Conservation (phyloP, 2,329 filamentous ascomycete species). For the Epichloe elymi region DNA sequence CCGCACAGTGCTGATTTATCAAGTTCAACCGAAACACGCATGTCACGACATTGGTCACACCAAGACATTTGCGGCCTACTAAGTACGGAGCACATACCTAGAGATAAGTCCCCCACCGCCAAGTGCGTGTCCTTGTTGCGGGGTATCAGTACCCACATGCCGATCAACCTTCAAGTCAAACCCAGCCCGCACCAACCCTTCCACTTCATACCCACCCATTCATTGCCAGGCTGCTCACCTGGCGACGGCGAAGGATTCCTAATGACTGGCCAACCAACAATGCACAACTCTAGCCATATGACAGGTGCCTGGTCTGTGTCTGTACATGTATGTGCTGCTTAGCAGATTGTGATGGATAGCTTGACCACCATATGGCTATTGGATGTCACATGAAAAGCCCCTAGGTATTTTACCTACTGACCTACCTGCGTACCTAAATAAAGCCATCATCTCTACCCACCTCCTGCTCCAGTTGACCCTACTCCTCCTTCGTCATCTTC, state of each 20-base stretch:
- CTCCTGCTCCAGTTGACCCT: too few species aligned
- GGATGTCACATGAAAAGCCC: background rate
- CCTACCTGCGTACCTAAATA: background rate
- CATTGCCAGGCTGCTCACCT: background rate
- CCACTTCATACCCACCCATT: background rate
- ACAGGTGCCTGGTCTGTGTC: background rate
- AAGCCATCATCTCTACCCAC: background rate
- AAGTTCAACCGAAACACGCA: too few species aligned
- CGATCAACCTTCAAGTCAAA: background rate
- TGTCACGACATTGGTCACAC: too few species aligned
- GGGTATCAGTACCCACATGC: background rate
- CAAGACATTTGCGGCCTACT: background rate
- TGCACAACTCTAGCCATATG: background rate
- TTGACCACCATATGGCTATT: too few species aligned
- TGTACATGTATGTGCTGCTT: background rate
- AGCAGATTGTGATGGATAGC: background rate
- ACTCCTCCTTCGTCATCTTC: background rate
- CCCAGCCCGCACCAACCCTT: background rate
- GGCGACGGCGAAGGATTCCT: background rate
- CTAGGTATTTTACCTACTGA: too few species aligned
- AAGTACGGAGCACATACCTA: conserved; percentile 7
- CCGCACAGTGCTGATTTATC: too few species aligned
- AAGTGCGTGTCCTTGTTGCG: background rate
- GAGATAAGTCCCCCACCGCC: too few species aligned
- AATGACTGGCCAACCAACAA: background rate